Conservation (phyloP, 495 filamentous ascomycete genomes). For the Penicillium lagena region DNA sequence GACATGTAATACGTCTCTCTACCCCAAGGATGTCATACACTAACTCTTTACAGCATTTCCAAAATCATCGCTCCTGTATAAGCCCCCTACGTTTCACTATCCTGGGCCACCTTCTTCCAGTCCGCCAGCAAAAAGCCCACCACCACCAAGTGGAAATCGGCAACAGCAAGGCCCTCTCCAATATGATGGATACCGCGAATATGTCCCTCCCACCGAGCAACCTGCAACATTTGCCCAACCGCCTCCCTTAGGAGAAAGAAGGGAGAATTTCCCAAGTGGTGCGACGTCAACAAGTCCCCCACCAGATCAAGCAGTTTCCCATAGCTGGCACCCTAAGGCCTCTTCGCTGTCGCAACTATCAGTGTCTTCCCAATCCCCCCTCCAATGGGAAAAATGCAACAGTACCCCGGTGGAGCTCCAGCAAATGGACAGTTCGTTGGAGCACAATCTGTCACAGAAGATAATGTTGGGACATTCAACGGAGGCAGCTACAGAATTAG, state of each 20-base stretch:
- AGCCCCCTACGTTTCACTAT: constrained; percentile 17
- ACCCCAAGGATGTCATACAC: too few relatives aligned
- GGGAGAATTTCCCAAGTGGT: too few relatives aligned
- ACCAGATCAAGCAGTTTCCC: not conserved
- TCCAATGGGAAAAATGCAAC: constrained; percentile 10
- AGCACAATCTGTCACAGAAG: constrained; percentile 44
- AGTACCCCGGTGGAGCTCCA: constrained; percentile 41
- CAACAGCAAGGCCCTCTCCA: too few relatives aligned
- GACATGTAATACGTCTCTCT: constrained; percentile 6
- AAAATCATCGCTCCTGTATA: too few relatives aligned
- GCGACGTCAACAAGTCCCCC: not conserved
- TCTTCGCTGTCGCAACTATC: not conserved
- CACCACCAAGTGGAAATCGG: constrained; percentile 2
- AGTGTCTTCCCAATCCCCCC: constrained; percentile 17
- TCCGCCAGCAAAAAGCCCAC: constrained; percentile 3
- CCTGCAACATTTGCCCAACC: not conserved
- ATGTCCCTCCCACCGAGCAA: too few relatives aligned
- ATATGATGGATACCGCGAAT: too few relatives aligned
- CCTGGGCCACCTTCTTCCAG: constrained; percentile 14
- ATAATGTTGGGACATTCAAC: constrained; percentile 92
- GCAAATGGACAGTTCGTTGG: constrained; percentile 51
- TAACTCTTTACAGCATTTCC: too few relatives aligned
- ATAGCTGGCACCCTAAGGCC: constrained; percentile 1
- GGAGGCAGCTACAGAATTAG: constrained; percentile 91
- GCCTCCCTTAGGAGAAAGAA: not conserved